Evolutionary conservation across 2,329 filamentous ascomycete species (phyloP).

Genomic region (Colletotrichum sp.): DNA sequence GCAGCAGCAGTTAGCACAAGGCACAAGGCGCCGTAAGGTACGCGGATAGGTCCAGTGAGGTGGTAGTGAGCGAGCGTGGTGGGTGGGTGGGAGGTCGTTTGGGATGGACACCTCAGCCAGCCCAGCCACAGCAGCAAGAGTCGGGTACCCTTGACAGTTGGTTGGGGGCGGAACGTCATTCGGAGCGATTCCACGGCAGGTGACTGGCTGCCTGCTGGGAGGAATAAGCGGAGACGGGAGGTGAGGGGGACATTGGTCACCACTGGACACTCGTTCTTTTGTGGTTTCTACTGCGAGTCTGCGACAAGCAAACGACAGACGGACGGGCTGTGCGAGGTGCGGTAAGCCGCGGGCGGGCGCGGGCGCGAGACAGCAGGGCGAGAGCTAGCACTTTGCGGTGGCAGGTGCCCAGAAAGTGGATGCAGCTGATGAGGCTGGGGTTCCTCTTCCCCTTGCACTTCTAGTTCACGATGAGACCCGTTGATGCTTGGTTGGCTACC

Average conservation of each 20-base stretch:
- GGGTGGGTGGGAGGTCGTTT: neutral
- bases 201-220: neutral
- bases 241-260: neutral
- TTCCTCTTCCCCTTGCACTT: neutral
- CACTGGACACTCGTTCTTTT: neutral
- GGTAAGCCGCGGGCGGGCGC: conserved; percentile 6
- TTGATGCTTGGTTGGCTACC: neutral
- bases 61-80: neutral
- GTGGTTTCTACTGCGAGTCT: neutral
- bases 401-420: conserved; percentile 2
- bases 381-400: neutral
- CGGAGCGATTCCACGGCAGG: neutral
- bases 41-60: neutral
- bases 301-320: neutral
- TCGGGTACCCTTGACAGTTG: neutral
- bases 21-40: neutral
- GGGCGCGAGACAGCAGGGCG: neutral
- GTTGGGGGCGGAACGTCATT: conserved; percentile 18
- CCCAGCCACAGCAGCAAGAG: conserved; percentile 5
- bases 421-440: neutral
- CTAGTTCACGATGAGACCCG: neutral
- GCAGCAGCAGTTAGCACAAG: neutral
- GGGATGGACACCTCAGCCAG: conserved; percentile 1
- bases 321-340: conserved; percentile 7
- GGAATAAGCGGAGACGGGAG: neutral